These are phyloP conservation scores for Candida succiphila DNA, from an alignment of 805 yeast genomes.

Conservation along the genomic window DNA sequence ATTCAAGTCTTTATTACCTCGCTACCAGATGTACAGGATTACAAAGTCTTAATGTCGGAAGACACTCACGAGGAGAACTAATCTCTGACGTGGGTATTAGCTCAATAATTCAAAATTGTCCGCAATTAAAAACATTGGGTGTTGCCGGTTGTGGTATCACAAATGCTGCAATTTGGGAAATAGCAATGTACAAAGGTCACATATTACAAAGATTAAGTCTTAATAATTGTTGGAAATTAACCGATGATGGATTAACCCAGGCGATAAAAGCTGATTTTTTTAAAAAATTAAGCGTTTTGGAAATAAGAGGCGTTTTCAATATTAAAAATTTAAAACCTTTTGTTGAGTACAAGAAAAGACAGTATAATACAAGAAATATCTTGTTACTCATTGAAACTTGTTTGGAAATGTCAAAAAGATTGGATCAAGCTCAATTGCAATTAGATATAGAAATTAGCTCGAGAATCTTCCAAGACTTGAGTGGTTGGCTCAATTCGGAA, in stretches of 20 bases:
- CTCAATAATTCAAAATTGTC: conserved; percentile 47
- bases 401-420: conserved; percentile 49
- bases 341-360: conserved; percentile 55
- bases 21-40: conserved; percentile 51
- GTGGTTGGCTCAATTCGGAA: conserved; percentile 47
- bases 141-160: conserved; percentile 80
- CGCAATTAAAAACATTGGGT: conserved; percentile 63
- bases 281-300: conserved; percentile 60
- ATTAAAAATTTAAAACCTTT: conserved; percentile 54
- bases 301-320: conserved; percentile 52
- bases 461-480: conserved; percentile 51
- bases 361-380: conserved; percentile 26
- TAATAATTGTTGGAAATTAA: conserved; percentile 50
- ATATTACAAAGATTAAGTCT: conserved; percentile 58
- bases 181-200: conserved; percentile 40
- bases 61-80: conserved; percentile 56
- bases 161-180: conserved; percentile 73
- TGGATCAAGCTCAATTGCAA: conserved; percentile 50
- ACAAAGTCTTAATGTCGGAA: conserved; percentile 62
- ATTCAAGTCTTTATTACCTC: conserved; percentile 62
- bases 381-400: conserved; percentile 70
- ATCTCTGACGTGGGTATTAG: conserved; percentile 65
- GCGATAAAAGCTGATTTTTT: conserved; percentile 36
- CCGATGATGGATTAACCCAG: conserved; percentile 19
- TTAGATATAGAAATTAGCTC: conserved; percentile 49